A percentile compares a stretch with the other conserved stretches of the same genome.
These are phyloP conservation scores for Cadophora malorum DNA, from an alignment of 2,329 filamentous ascomycete genomes.

Conservation along the genomic window DNA sequence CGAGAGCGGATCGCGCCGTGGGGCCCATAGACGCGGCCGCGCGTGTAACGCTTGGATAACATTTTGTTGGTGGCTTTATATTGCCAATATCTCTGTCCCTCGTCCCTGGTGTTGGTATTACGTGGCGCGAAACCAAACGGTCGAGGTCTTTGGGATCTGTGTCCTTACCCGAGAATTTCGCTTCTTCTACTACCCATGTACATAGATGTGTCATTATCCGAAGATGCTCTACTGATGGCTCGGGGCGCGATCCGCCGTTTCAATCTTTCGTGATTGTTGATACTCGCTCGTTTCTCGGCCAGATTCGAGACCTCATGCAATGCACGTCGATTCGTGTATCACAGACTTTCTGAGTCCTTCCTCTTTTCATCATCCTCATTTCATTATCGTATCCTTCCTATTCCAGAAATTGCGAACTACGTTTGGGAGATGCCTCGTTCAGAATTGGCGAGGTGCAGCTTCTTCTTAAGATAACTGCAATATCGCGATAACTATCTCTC, in stretches of 20 bases:
- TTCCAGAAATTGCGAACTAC: slow-evolving; percentile 6
- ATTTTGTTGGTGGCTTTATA: slow-evolving; percentile 1
- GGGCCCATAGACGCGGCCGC: not conserved
- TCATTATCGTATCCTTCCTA: not conserved
- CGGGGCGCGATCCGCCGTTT: not conserved
- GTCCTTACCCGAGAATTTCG: not conserved
- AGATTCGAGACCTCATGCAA: not conserved
- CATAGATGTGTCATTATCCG: not conserved
- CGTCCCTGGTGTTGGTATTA: not conserved
- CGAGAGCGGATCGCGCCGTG: not conserved
- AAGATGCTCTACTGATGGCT: not conserved
- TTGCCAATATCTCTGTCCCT: not conserved
- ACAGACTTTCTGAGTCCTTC: not conserved
- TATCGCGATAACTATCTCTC: not conserved
- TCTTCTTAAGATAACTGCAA: not conserved
- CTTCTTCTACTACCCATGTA: no score
- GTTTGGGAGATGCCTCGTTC: slow-evolving; percentile 5
- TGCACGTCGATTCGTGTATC: not conserved
- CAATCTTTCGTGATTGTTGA: not conserved
- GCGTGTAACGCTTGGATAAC: not conserved
- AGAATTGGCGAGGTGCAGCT: slow-evolving; percentile 15
- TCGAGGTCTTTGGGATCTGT: not conserved
- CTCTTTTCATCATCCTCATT: not conserved
- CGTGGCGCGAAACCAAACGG: slow-evolving; percentile 1
- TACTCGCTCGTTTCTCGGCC: not conserved